These are phyloP conservation scores for Yamadazyma sp. DNA, from an alignment of 805 yeast genomes.

Conservation along the genomic window DNA sequence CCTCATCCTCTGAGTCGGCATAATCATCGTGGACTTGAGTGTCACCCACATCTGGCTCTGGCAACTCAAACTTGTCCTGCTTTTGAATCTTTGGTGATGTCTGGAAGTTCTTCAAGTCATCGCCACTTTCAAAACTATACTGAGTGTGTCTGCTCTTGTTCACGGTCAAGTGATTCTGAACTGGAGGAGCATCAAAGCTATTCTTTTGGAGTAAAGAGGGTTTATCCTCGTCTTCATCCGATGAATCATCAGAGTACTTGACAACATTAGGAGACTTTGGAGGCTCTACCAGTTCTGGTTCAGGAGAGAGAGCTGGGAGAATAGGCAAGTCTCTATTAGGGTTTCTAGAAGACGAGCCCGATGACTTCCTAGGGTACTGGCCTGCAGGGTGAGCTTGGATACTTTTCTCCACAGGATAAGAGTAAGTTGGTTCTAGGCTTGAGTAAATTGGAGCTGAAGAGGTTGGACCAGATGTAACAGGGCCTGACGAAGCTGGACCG, in stretches of 20 bases:
- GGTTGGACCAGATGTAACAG: not conserved
- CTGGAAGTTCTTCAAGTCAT: constrained; percentile 31
- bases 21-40: not conserved
- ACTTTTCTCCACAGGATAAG: constrained; percentile 1
- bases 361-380: constrained; percentile 2
- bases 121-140: constrained; percentile 44
- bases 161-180: constrained; percentile 8
- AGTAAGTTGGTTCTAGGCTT: constrained; percentile 2
- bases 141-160: constrained; percentile 17
- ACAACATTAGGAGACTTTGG: constrained; percentile 37
- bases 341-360: constrained; percentile 1
- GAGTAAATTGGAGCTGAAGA: not conserved
- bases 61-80: constrained; percentile 15
- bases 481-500: not conserved
- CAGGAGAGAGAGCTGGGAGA: constrained; percentile 9
- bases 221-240: constrained; percentile 30
- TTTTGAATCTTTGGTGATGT: constrained; percentile 27
- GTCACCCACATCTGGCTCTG: constrained; percentile 18
- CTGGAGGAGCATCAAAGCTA: constrained; percentile 24
- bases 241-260: constrained; percentile 31
- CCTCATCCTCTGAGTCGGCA: constrained; percentile 9
- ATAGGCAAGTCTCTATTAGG: constrained; percentile 14
- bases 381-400: constrained; percentile 1
- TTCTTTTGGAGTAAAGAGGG: constrained; percentile 35
- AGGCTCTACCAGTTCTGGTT: constrained; percentile 4